Evolutionary conservation across 2,329 filamentous ascomycete genomes (phyloP), one percentile per base, ranked within the genome.

Genomic region (Endoconidiophora polonica): DNA sequence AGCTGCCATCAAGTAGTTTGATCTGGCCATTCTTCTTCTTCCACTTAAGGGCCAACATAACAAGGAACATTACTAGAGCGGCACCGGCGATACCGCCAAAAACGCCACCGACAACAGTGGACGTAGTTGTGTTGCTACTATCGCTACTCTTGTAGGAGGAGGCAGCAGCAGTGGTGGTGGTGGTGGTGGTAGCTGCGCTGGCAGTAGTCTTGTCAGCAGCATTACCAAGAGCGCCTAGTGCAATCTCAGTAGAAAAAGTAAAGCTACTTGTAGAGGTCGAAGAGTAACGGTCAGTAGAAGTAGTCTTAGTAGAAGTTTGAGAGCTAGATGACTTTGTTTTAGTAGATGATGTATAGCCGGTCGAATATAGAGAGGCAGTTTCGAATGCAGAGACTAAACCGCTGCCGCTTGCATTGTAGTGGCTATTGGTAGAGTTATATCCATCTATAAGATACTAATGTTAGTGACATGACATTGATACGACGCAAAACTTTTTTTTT

Each of bases 71-170:
- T 45, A 81, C 59, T 43, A 80, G 64, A 10, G 75, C 76, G 1
- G 74, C 61, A 16, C 76, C 77, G 14, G 77, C 76, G 29, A 81
- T 59, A 39, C 72, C 68, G 20, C 75, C 75, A 16, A 78, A 65
- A 1, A 79, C 72, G 29, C 75, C 69, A 0, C 74, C 75, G 5
- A 76, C 73, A 24, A 79, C 55, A 48, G 54, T 55, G 16, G 50
- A 52, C 5, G 58, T 59, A 16, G 56, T 54, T 5, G 50, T 53
- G 4, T 54, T 36, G 22, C 50, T 26, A 7, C 50, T 14, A 2
- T 33, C 23, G 20, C 36, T 43, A 3, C 36, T 14, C 24, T 48
- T 44, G 18, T 56, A 50, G 2, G 61, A 50, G 5, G 59, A 56
- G 29, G 53, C 52, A 20, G 52, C 50, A 33, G 54, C 58, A 16